Conservation (phyloP, 805 yeast species). For the Candida alai region DNA sequence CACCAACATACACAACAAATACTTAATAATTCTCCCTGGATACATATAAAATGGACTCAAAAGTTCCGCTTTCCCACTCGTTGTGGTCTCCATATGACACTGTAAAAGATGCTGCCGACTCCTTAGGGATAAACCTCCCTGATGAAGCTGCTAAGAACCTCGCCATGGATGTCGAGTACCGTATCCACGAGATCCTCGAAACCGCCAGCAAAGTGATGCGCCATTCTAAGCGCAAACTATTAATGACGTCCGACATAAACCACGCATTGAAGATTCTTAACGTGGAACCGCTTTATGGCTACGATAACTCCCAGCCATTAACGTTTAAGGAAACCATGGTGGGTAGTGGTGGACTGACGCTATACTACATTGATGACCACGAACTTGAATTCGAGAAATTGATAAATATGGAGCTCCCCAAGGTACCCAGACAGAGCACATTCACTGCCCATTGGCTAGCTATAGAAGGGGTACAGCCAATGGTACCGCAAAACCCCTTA, state of each 20-base stretch:
- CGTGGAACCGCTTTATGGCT: slow-evolving; percentile 92
- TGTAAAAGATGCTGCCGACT: slow-evolving; percentile 92
- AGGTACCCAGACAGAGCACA: slow-evolving; percentile 87
- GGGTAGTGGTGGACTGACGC: slow-evolving; percentile 83
- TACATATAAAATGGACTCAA: slow-evolving; percentile 39
- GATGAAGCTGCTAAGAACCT: slow-evolving; percentile 92
- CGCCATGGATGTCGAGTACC: slow-evolving; percentile 99
- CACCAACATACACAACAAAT: too few species aligned
- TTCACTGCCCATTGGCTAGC: slow-evolving; percentile 98
- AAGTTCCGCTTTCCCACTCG: slow-evolving; percentile 74
- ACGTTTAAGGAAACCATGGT: slow-evolving; percentile 83
- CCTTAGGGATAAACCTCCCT: slow-evolving; percentile 75
- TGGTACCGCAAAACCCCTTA: slow-evolving; percentile 93
- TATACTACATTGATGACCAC: slow-evolving; percentile 87
- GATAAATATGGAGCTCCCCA: slow-evolving; percentile 91
- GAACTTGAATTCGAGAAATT: slow-evolving; percentile 92
- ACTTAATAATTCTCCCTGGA: too few species aligned
- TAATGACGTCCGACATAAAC: slow-evolving; percentile 78
- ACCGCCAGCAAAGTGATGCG: slow-evolving; percentile 96
- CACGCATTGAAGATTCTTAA: slow-evolving; percentile 81
- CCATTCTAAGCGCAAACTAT: slow-evolving; percentile 79
- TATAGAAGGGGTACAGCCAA: slow-evolving; percentile 97
- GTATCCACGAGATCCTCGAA: slow-evolving; percentile 91
- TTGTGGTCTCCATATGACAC: slow-evolving; percentile 98
- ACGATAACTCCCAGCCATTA: slow-evolving; percentile 67